Evolutionary conservation across 352 stramenopile genomes (phyloP).

Genomic region (Detonula confervacea): DNA sequence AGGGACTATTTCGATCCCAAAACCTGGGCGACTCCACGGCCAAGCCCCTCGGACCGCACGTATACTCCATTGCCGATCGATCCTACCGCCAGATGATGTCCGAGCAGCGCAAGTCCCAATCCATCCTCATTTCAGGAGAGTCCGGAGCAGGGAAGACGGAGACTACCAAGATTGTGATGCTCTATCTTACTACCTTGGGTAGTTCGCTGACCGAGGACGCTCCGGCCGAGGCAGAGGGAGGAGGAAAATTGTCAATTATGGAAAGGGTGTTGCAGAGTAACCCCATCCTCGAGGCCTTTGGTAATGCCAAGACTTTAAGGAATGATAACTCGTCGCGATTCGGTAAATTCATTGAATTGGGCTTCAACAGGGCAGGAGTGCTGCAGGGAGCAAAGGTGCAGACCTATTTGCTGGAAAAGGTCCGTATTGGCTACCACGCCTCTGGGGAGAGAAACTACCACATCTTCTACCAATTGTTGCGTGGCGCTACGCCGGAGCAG

Average conservation of each 20-base stretch:
- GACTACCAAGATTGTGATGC: constrained; percentile 95
- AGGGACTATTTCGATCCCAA: too few species aligned
- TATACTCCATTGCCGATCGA: too few species aligned
- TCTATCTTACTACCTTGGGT: constrained; percentile 91
- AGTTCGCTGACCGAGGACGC: too few species aligned
- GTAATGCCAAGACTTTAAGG: constrained; percentile 95
- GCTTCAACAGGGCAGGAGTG: constrained; percentile 85
- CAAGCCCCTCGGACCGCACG: constrained; percentile 62
- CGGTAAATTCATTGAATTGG: constrained; percentile 97
- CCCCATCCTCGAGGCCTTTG: constrained; percentile 96
- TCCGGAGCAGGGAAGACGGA: constrained; percentile 96
- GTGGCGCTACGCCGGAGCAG: constrained; percentile 85
- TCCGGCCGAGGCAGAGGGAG: too few species aligned
- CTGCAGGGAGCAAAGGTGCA: constrained; percentile 83
- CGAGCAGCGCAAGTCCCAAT: constrained; percentile 81
- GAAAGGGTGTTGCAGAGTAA: constrained; percentile 85
- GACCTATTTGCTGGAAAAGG: constrained; percentile 98
- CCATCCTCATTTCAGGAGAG: constrained; percentile 85
- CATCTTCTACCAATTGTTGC: constrained; percentile 95
- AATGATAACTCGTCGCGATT: constrained; percentile 98
- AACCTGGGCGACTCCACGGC: not conserved
- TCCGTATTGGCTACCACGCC: constrained; percentile 92
- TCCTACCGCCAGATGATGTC: too few species aligned
- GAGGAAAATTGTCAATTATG: too few species aligned
- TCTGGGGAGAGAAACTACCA: constrained; percentile 98